phyloP scores from a whole-genome alignment of 2,329 filamentous ascomycete species.

The Atkinsonella texensis region DNA sequence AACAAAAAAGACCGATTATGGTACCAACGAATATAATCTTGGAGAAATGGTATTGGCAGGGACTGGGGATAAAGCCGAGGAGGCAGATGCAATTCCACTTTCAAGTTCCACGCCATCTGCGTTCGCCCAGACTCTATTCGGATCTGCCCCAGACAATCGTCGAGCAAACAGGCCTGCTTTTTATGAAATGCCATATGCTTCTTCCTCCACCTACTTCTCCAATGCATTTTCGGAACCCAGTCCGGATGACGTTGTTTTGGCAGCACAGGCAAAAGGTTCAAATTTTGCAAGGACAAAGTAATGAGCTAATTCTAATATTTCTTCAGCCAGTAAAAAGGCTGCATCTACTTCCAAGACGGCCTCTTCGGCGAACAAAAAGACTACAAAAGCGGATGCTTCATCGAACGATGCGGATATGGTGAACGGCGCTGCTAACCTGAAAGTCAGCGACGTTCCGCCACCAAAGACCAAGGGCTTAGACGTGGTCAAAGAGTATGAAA shows the following conservation, averaged over 20 bases:
- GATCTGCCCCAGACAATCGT: constrained; percentile 22
- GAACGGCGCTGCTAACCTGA: constrained; percentile 21
- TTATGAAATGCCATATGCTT: constrained; percentile 37
- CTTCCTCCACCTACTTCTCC: constrained; percentile 35
- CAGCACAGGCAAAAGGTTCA: constrained; percentile 85
- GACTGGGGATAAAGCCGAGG: background rate
- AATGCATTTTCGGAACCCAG: constrained; percentile 73
- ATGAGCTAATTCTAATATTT: constrained; percentile 40
- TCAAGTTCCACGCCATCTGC: constrained; percentile 31
- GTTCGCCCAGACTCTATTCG: constrained; percentile 44
- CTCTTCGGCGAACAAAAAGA: constrained; percentile 21
- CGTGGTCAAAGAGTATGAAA: constrained; percentile 70
- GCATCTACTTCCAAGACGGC: constrained; percentile 23
- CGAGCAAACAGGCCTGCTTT: constrained; percentile 19
- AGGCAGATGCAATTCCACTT: constrained; percentile 8
- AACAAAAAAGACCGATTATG: no score
- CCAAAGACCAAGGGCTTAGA: constrained; percentile 70
- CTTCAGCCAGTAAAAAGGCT: constrained; percentile 41
- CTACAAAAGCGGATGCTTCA: constrained; percentile 24
- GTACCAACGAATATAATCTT: background rate
- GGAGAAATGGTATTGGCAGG: background rate
- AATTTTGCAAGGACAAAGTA: constrained; percentile 38
- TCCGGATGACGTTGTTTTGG: constrained; percentile 79
- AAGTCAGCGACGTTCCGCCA: constrained; percentile 40
- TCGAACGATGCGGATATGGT: constrained; percentile 14